Conservation (phyloP, 176 grass and related monocot species). For the Tillandsia fasciculata region DNA sequence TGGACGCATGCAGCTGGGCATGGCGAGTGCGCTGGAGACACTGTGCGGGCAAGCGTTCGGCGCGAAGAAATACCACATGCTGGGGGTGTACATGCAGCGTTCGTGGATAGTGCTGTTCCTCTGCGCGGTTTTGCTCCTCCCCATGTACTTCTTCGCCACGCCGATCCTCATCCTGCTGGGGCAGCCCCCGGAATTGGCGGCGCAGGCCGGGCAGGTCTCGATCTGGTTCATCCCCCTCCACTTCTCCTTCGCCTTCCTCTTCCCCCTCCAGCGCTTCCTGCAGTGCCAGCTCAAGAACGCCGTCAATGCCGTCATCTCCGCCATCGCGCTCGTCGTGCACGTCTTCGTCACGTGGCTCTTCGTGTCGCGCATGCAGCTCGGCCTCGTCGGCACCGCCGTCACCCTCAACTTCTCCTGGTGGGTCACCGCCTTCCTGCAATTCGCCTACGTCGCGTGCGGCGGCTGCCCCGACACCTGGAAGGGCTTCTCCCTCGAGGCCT, state of each 20-base stretch:
- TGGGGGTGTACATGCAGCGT: conserved; percentile 92
- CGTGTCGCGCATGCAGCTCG: conserved; percentile 41
- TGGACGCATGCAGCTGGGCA: conserved; percentile 48
- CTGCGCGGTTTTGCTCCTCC: conserved; percentile 63
- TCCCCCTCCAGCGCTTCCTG: conserved; percentile 87
- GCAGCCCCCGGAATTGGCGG: conserved; percentile 58
- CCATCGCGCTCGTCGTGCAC: conserved; percentile 44
- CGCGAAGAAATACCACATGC: conserved; percentile 73
- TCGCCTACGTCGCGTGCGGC: conserved; percentile 45
- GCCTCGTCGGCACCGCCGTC: conserved; percentile 54
- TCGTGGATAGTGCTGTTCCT: conserved; percentile 80
- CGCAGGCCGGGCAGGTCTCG: conserved; percentile 44
- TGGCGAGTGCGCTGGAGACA: conserved; percentile 57
- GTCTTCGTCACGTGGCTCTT: conserved; percentile 66
- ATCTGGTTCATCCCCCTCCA: conserved; percentile 93
- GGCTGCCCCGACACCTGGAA: conserved; percentile 79
- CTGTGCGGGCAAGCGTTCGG: conserved; percentile 43
- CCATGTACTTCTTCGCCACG: conserved; percentile 73
- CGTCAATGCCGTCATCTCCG: conserved; percentile 40
- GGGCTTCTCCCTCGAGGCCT: conserved; percentile 76
- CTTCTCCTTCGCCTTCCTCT: conserved; percentile 85
- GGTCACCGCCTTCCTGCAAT: conserved; percentile 36
- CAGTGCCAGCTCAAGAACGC: conserved; percentile 93
- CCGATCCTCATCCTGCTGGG: conserved; percentile 58
- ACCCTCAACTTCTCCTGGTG: conserved; percentile 98